Evolutionary conservation across 1,284 basidiomycete species (phyloP).

Genomic region (Cryptococcus wingfieldii): DNA sequence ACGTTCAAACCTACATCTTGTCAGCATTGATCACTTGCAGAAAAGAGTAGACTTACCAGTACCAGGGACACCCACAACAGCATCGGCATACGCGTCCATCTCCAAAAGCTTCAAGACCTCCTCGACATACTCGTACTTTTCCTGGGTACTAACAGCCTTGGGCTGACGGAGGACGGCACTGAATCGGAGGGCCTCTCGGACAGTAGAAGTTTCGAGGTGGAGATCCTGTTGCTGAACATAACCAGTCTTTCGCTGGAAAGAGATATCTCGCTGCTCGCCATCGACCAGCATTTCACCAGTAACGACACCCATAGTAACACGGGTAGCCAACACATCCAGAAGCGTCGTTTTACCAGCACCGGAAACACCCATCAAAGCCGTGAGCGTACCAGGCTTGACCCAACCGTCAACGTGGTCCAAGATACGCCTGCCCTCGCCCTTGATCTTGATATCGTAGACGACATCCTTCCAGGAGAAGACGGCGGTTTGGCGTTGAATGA

Average conservation of each 20-base stretch:
- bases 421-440: constrained; percentile 59
- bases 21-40: neutral
- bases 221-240: constrained; percentile 80
- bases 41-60: constrained; percentile 31
- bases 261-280: constrained; percentile 63
- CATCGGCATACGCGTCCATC: constrained; percentile 65
- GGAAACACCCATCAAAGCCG: constrained; percentile 59
- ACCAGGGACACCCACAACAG: constrained; percentile 68
- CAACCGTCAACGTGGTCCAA: constrained; percentile 77
- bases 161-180: constrained; percentile 79
- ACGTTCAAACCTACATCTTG: constrained; percentile 52
- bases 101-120: constrained; percentile 75
- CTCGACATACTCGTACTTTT: constrained; percentile 79
- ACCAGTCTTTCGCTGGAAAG: constrained; percentile 60
- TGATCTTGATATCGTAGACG: constrained; percentile 60
- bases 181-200: constrained; percentile 78
- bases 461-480: constrained; percentile 52
- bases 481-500: constrained; percentile 48
- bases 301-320: constrained; percentile 74
- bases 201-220: constrained; percentile 64
- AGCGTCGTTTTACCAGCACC: constrained; percentile 74
- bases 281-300: constrained; percentile 73
- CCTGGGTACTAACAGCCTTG: constrained; percentile 58
- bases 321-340: constrained; percentile 76
- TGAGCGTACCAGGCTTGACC: constrained; percentile 75